A percentile compares a stretch with the other conserved stretches of the same genome.
These are phyloP conservation scores for Xylona heveae DNA, from an alignment of 495 filamentous ascomycete genomes.

Conservation along the genomic window DNA sequence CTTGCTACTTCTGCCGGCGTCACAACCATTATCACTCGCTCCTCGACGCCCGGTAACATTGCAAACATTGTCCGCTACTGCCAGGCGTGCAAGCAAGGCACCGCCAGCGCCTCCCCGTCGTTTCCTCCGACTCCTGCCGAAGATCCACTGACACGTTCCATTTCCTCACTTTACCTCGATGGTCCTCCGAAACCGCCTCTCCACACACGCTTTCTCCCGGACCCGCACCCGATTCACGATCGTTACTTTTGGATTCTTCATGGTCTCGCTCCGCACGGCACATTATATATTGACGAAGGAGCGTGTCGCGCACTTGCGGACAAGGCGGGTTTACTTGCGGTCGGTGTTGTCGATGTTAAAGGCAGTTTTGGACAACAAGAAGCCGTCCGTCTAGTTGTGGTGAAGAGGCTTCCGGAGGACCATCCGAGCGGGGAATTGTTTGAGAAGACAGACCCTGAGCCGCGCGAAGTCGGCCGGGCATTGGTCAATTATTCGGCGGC, in stretches of 20 bases:
- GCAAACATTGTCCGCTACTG: constrained; percentile 65
- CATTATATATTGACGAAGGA: constrained; percentile 75
- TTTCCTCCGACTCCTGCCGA: constrained; percentile 2
- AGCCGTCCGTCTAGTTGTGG: constrained; percentile 65
- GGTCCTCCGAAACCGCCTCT: constrained; percentile 31
- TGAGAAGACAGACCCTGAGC: constrained; percentile 24
- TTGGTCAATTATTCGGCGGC: constrained; percentile 78
- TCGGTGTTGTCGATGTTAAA: constrained; percentile 73
- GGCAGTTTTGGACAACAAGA: constrained; percentile 83
- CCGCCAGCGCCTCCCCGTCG: constrained; percentile 1
- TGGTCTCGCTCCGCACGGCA: constrained; percentile 80
- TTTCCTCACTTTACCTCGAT: background rate
- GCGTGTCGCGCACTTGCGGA: constrained; percentile 55
- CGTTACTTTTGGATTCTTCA: constrained; percentile 94
- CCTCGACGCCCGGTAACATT: constrained; percentile 84
- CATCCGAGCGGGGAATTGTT: constrained; percentile 9
- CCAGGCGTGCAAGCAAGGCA: constrained; percentile 26
- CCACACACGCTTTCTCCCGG: constrained; percentile 84
- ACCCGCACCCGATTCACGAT: constrained; percentile 69
- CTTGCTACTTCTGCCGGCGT: constrained; percentile 89
- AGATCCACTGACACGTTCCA: background rate
- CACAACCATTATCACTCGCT: constrained; percentile 82
- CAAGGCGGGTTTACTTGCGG: constrained; percentile 80
- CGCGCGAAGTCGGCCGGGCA: constrained; percentile 72
- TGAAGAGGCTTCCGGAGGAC: constrained; percentile 13